Evolutionary conservation across 2,329 filamentous ascomycete genomes (phyloP).

Genomic region (Arthrobotrys conoides): DNA sequence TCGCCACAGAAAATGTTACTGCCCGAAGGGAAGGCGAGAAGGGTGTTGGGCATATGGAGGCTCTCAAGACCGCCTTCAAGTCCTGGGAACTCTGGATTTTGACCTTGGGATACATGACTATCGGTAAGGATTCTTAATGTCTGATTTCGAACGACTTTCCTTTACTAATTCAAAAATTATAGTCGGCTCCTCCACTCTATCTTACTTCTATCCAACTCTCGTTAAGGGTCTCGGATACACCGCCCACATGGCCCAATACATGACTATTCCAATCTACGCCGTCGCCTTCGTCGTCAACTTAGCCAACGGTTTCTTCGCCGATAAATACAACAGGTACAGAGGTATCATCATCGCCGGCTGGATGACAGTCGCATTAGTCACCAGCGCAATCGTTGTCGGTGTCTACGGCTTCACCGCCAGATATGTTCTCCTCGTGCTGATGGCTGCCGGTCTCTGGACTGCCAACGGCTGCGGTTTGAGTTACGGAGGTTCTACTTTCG

Average conservation of each 20-base stretch:
- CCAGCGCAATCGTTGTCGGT: slow-evolving; percentile 65
- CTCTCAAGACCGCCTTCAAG: slow-evolving; percentile 67
- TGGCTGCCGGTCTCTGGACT: slow-evolving; percentile 72
- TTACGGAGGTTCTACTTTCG: slow-evolving; percentile 70
- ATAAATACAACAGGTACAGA: slow-evolving; percentile 69
- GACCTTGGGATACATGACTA: slow-evolving; percentile 70
- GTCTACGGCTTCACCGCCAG: slow-evolving; percentile 72
- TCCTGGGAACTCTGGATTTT: slow-evolving; percentile 71
- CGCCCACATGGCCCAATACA: slow-evolving; percentile 63
- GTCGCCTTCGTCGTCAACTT: slow-evolving; percentile 71
- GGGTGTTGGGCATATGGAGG: slow-evolving; percentile 65
- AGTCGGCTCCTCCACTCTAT: slow-evolving; percentile 70
- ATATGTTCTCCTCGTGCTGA: slow-evolving; percentile 72
- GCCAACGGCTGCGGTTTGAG: slow-evolving; percentile 71
- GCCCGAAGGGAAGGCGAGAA: slow-evolving; percentile 65
- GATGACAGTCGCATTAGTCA: slow-evolving; percentile 68
- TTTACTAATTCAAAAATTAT: slow-evolving; percentile 46
- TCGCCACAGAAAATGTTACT: slow-evolving; percentile 68
- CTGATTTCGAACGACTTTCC: neutral
- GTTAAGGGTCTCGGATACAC: slow-evolving; percentile 71
- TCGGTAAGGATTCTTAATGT: slow-evolving; percentile 52
- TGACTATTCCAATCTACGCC: slow-evolving; percentile 71
- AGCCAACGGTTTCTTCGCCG: slow-evolving; percentile 70
- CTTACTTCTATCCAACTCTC: slow-evolving; percentile 72
- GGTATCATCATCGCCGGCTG: slow-evolving; percentile 70